Evolutionary conservation across 805 yeast genomes (phyloP), one percentile per base, ranked within the genome.

Genomic region (Yarrowia deformans): DNA sequence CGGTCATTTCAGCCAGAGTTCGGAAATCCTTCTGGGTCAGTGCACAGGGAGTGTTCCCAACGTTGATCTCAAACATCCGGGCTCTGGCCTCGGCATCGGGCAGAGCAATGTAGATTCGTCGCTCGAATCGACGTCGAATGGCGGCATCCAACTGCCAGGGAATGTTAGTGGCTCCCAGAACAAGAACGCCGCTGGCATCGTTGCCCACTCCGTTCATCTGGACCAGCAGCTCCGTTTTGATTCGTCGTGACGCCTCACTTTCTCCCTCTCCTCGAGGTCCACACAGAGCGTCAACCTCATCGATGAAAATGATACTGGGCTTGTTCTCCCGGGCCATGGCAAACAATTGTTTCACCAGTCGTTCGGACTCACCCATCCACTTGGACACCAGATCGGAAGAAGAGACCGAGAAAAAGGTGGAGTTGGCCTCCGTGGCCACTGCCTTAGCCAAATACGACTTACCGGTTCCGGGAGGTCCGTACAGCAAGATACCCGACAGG

Each of bases 71-170:
- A 80, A 95, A 95, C 98, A 95, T 94, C 71, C 88, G 88, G 12
- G 92, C 86, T 73, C 99, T 84, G 4, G 97, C 97, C 71, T 91
- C 93, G n/a, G 86, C 85, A 70, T 95, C 99, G 0, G 99, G 99
- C 69, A 95, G 83, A 3, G 99, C 90, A 71, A 95, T 95, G 77
- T 95, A 95, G 70, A 95, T 95, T 80, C 99, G 88, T 73, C 90
- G 87, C 79, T 95, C 99, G 75, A 95, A 95, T 79, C 99, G 88
- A 81, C 99, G 88, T 79, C 99, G 86, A 60, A 95, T 91, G 8
- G 99, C 99, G 56, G 98, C 92, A 79, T 95, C 99, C 73, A 95
- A 83, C 81, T 94, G 98, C 99, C 99, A 95, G 19, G 99, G 99
- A 71, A 95, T 95, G 78, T 95, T 95, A 8, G 99, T 95, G 1